A percentile compares a stretch with the other conserved stretches of the same genome.
These are phyloP conservation scores for Odontarrhena argentea DNA, from an alignment of 345 rosid genomes.

Conservation along the genomic window DNA sequence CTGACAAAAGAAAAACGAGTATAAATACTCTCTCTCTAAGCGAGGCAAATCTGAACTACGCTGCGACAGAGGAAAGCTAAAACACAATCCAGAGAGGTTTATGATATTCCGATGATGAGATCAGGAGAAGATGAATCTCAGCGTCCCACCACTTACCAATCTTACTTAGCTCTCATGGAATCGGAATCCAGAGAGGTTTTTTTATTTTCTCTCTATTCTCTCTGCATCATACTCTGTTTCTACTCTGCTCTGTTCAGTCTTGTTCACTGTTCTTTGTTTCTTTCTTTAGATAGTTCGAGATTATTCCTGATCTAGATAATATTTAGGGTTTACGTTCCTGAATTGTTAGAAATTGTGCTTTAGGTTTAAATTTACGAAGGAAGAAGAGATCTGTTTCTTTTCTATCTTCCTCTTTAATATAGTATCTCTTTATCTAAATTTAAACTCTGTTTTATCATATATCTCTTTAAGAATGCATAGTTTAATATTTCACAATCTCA, in stretches of 20 bases:
- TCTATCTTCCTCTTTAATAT: too few species aligned
- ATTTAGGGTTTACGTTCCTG: conserved; percentile 10
- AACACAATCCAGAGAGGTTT: background rate
- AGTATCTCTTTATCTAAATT: too few species aligned
- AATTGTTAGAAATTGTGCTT: background rate
- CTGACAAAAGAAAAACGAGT: background rate
- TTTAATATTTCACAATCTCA: background rate
- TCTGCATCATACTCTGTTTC: conserved; percentile 17
- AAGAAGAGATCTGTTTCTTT: too few species aligned
- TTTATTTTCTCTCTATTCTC: background rate
- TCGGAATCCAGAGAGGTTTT: too few species aligned
- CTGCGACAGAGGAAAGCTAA: background rate
- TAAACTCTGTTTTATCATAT: too few species aligned
- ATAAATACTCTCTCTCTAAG: conserved; percentile 9
- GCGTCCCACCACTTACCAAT: too few species aligned
- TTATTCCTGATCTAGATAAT: background rate
- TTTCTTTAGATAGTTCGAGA: background rate
- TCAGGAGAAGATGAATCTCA: too few species aligned
- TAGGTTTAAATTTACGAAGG: too few species aligned
- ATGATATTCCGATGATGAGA: too few species aligned
- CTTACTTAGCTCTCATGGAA: too few species aligned
- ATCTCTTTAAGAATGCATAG: background rate
- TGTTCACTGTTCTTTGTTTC: background rate
- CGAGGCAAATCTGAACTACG: conserved; percentile 24
- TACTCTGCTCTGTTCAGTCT: background rate